Evolutionary conservation across 129 eudicot species (phyloP), one percentile per base, ranked within the genome.

Genomic region (Oenanthe sinensis): DNA sequence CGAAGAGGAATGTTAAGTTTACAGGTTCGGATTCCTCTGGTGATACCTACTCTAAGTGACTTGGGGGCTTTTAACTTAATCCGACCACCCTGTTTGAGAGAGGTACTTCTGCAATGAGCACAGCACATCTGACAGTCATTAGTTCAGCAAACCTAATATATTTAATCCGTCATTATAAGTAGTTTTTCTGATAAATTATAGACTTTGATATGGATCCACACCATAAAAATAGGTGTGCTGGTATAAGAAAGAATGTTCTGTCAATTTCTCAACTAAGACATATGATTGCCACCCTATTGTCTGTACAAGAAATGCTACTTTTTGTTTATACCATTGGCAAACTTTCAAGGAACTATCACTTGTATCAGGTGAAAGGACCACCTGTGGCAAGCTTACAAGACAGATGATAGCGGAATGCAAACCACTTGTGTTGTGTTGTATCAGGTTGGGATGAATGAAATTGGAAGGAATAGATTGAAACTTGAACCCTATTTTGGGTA

Each of bases 51-150:
- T 54, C 36, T 86, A 65, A 16, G 52, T 4, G 67, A 78, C 33
- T 48, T 84, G 39, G 77, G 77, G 58, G 65, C 79, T 81, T 83
- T 52, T 24, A 73, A 48, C 78, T 79, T 82, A 71, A 68, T 24
- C 81, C 80, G 72, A 42, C 54, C 77, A 81, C 58, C 72, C 79
- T 70, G 77, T 67, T 69, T 76, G 58, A 83, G 14, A 17, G 75
- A 79, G 81, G 79, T 67, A 36, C 79, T 85, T 82, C 97, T 90
- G 89, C 90, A 84, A 44, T 78, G 81, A 81, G 78, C 80, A 13
- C 46, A 39, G 39, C 50, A 49, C 22, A 65, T 55, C 77, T 76
- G 14, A 26, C 24, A 74, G 48, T 71, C 37, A 30, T 43, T 76
- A 81, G 24, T 73, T 22, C 26, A 2, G 78, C 43, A 52, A 71